phyloP scores from a whole-genome alignment of 768 basidiomycete genomes.

The Suillus placidus region DNA sequence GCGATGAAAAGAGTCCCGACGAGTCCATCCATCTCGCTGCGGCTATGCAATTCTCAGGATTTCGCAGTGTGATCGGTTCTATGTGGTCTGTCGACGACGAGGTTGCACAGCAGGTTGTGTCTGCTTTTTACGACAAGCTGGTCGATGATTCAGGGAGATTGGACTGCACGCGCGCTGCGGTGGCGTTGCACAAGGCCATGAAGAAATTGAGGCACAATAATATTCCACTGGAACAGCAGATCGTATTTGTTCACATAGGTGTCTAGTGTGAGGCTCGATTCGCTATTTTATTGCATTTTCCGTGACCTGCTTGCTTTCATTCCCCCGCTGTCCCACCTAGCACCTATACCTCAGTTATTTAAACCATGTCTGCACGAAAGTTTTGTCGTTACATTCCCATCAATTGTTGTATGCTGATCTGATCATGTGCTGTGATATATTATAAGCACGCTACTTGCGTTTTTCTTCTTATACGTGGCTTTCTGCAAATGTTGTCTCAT shows the following conservation, averaged over 20 bases:
- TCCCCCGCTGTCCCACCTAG: not conserved
- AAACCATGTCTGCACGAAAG: not conserved
- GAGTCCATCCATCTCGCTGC: not conserved
- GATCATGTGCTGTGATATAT: too few relatives aligned
- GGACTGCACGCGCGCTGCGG: not conserved
- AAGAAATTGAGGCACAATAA: not conserved
- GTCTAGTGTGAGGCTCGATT: not conserved
- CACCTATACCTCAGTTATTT: not conserved
- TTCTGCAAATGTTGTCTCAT: too few relatives aligned
- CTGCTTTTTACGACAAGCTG: not conserved
- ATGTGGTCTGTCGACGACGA: not conserved
- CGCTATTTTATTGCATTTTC: not conserved
- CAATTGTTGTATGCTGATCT: too few relatives aligned
- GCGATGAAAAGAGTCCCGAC: too few relatives aligned
- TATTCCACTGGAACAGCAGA: conserved; percentile 3
- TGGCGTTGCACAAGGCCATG: conserved; percentile 1
- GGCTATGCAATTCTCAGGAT: not conserved
- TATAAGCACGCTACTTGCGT: too few relatives aligned
- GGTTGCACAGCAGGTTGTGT: not conserved
- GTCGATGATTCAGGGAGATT: not conserved
- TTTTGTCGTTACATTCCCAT: too few relatives aligned
- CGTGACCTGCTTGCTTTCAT: not conserved
- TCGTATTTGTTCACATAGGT: conserved; percentile 7
- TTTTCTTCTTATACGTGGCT: too few relatives aligned
- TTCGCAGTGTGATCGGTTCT: not conserved